These are phyloP conservation scores for Fusarium gaditjirri DNA, from an alignment of 2,329 filamentous ascomycete genomes.

Conservation along the genomic window DNA sequence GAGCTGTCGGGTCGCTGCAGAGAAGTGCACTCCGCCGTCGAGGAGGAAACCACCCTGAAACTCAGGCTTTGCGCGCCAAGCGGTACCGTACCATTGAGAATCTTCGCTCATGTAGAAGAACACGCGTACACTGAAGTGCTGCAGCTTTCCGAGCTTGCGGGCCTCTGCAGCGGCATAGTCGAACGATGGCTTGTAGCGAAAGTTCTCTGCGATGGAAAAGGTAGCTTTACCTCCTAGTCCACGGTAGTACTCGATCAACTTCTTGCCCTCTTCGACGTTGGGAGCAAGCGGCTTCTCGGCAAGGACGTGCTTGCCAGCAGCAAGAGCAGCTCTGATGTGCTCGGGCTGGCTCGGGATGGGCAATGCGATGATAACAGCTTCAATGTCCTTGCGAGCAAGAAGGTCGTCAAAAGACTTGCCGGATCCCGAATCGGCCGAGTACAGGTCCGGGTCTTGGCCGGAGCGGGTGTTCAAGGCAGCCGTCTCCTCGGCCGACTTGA, in stretches of 20 bases:
- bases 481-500: slow-evolving; percentile 63
- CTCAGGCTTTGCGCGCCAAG: slow-evolving; percentile 74
- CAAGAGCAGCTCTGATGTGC: slow-evolving; percentile 67
- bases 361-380: slow-evolving; percentile 67
- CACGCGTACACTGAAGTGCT: slow-evolving; percentile 60
- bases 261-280: slow-evolving; percentile 59
- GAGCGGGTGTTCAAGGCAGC: slow-evolving; percentile 51
- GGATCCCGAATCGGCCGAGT: slow-evolving; percentile 64
- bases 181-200: slow-evolving; percentile 70
- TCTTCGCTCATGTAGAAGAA: slow-evolving; percentile 50
- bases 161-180: slow-evolving; percentile 63
- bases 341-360: slow-evolving; percentile 70
- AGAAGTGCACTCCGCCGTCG: slow-evolving; percentile 79
- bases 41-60: slow-evolving; percentile 82
- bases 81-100: slow-evolving; percentile 62
- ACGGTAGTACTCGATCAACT: slow-evolving; percentile 53
- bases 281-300: slow-evolving; percentile 76
- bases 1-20: slow-evolving; percentile 70
- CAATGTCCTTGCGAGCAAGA: slow-evolving; percentile 63
- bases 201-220: slow-evolving; percentile 78
- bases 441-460: slow-evolving; percentile 57
- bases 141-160: slow-evolving; percentile 47
- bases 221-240: slow-evolving; percentile 48
- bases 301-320: slow-evolving; percentile 76
- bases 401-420: slow-evolving; percentile 62